phyloP scores from a whole-genome alignment of 1,139 yeast species.

The Magnusiomyces suaveolens region DNA sequence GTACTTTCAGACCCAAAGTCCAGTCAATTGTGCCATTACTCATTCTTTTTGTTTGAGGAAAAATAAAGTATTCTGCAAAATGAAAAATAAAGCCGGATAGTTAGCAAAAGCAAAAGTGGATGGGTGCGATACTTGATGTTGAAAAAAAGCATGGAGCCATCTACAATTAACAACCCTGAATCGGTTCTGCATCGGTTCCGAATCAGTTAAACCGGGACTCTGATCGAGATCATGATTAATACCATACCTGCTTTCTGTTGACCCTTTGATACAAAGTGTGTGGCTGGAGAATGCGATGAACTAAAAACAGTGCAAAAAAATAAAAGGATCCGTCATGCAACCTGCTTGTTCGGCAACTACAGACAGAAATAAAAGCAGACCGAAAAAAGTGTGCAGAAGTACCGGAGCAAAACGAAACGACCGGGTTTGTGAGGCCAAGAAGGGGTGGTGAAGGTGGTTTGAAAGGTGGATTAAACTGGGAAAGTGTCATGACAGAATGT shows the following conservation, averaged over 20 bases:
- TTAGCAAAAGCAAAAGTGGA: neutral
- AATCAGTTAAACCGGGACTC: too few species aligned
- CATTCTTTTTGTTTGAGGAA: slow-evolving; percentile 1
- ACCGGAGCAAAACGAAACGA: neutral
- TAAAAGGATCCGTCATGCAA: neutral
- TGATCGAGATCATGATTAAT: too few species aligned
- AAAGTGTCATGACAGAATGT: neutral
- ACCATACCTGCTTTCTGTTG: too few species aligned
- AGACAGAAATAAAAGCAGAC: too few species aligned
- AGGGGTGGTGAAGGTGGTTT: neutral
- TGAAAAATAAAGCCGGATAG: too few species aligned
- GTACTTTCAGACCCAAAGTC: slow-evolving; percentile 37
- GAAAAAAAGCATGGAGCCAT: too few species aligned
- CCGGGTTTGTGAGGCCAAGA: neutral
- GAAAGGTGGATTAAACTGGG: neutral
- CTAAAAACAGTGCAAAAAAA: neutral
- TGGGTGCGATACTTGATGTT: neutral
- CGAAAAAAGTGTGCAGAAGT: neutral
- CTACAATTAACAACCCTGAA: too few species aligned
- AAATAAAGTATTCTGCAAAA: neutral
- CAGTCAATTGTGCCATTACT: slow-evolving; percentile 12
- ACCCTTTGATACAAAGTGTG: too few species aligned
- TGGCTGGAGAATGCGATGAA: too few species aligned
- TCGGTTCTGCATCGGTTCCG: too few species aligned
- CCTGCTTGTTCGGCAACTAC: neutral